phyloP scores from a whole-genome alignment of 805 yeast species.

The Helenozyma baotianmanensis region DNA sequence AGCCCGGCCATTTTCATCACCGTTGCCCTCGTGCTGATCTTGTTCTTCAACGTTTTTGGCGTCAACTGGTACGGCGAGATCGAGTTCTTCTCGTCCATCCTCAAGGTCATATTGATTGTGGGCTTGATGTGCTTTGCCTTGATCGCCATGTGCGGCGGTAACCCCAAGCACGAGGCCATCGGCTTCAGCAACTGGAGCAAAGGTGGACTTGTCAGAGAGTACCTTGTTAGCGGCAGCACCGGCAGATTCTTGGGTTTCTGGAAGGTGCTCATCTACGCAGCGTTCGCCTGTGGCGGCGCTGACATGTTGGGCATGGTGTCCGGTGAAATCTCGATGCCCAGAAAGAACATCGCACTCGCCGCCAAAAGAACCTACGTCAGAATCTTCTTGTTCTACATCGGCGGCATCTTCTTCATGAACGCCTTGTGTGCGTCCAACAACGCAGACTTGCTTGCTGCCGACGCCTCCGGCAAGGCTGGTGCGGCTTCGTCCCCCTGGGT shows the following conservation, averaged over 20 bases:
- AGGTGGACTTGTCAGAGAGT: constrained; percentile 29
- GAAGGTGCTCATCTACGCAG: constrained; percentile 60
- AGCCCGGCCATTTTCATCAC: constrained; percentile 31
- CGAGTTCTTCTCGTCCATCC: constrained; percentile 19
- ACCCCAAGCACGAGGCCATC: constrained; percentile 29
- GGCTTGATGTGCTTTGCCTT: constrained; percentile 37
- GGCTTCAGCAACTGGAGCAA: constrained; percentile 33
- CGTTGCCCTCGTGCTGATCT: constrained; percentile 22
- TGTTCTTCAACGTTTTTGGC: constrained; percentile 26
- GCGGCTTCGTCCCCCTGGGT: constrained; percentile 38
- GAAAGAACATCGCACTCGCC: constrained; percentile 30
- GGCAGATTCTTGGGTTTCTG: constrained; percentile 64
- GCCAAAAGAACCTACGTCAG: constrained; percentile 32
- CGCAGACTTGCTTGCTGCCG: constrained; percentile 24
- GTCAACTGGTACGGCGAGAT: constrained; percentile 20
- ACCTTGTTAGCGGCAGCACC: constrained; percentile 41
- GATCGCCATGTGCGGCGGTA: constrained; percentile 36
- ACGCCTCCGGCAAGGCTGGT: constrained; percentile 28
- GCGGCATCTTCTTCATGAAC: constrained; percentile 36
- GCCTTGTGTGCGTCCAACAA: constrained; percentile 30
- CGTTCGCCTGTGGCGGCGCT: constrained; percentile 58
- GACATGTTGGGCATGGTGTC: constrained; percentile 29
- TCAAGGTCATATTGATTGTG: constrained; percentile 22
- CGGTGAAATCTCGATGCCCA: constrained; percentile 43
- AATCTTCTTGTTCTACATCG: constrained; percentile 32